phyloP scores from a whole-genome alignment of 2,329 filamentous ascomycete species.

The Balansia obtecta region DNA sequence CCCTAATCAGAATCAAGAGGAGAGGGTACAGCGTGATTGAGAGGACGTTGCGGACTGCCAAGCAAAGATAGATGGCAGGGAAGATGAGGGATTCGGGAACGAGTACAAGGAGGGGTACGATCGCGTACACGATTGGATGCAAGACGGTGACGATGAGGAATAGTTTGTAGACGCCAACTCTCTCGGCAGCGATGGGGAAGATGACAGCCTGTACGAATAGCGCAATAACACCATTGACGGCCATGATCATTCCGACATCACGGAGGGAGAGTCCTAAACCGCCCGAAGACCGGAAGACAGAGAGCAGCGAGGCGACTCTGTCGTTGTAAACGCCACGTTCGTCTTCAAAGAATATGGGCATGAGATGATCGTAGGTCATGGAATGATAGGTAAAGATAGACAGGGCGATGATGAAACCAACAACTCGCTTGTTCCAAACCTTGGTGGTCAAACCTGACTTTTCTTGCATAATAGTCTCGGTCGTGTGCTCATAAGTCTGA shows the following conservation, averaged over 20 bases:
- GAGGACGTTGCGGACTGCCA: constrained; percentile 46
- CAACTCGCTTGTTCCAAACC: constrained; percentile 48
- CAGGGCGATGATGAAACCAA: constrained; percentile 67
- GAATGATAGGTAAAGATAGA: constrained; percentile 90
- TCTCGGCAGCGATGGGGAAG: constrained; percentile 47
- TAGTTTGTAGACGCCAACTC: constrained; percentile 45
- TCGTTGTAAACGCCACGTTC: constrained; percentile 35
- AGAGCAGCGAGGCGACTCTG: constrained; percentile 18
- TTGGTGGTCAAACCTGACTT: constrained; percentile 21
- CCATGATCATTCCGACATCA: constrained; percentile 49
- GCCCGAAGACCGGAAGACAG: constrained; percentile 43
- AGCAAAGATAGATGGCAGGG: constrained; percentile 44
- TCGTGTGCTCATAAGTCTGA: constrained; percentile 26
- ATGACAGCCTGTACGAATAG: constrained; percentile 46
- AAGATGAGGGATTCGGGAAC: constrained; percentile 39
- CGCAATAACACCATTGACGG: constrained; percentile 45
- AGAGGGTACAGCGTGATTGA: constrained; percentile 54
- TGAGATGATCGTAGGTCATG: constrained; percentile 86
- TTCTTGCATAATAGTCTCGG: constrained; percentile 17
- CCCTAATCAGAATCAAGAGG: constrained; percentile 55
- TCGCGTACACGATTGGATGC: constrained; percentile 48
- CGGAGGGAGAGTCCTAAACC: constrained; percentile 51
- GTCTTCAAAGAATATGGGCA: constrained; percentile 90
- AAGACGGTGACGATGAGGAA: constrained; percentile 46
- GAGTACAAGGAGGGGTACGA: constrained; percentile 46